These are phyloP conservation scores for Cercis canadensis DNA, from an alignment of 306 rosid genomes.

Conservation along the genomic window DNA sequence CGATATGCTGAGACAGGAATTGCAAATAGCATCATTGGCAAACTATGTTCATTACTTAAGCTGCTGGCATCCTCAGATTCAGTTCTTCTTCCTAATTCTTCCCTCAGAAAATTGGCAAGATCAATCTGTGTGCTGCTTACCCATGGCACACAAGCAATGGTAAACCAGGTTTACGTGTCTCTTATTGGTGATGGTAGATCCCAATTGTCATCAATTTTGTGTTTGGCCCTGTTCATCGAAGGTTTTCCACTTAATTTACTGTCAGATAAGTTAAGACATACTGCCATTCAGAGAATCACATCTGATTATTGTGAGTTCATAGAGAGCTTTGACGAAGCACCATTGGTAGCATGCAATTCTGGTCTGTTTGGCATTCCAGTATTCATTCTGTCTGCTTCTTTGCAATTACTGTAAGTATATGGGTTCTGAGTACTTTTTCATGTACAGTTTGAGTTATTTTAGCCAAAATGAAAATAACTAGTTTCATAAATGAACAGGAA, in stretches of 20 bases:
- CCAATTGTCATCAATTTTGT: constrained; percentile 51
- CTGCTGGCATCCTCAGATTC: constrained; percentile 65
- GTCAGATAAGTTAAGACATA: constrained; percentile 64
- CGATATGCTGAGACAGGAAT: constrained; percentile 67
- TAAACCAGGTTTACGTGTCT: constrained; percentile 58
- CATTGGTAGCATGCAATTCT: constrained; percentile 44
- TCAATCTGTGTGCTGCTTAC: constrained; percentile 67
- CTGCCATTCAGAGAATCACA: constrained; percentile 53
- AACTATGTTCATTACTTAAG: constrained; percentile 70
- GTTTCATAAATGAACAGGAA: no score
- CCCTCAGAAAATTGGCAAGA: constrained; percentile 81
- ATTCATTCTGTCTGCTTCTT: constrained; percentile 71
- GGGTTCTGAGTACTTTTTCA: background rate
- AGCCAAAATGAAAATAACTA: background rate
- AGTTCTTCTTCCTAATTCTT: constrained; percentile 61
- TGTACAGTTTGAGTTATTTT: constrained; percentile 16
- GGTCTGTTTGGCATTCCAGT: constrained; percentile 65
- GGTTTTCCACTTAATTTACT: constrained; percentile 79
- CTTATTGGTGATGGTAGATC: constrained; percentile 61
- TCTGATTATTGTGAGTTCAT: constrained; percentile 66
- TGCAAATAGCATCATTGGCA: constrained; percentile 54
- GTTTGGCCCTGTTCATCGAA: constrained; percentile 71
- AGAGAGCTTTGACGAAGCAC: constrained; percentile 60
- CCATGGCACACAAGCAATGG: constrained; percentile 60
- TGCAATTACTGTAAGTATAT: constrained; percentile 75